Percentiles rank a stretch among this genome's conserved stretches.
phyloP scores from a whole-genome alignment of 352 stramenopile genomes.

The Phytopythium vexans region DNA sequence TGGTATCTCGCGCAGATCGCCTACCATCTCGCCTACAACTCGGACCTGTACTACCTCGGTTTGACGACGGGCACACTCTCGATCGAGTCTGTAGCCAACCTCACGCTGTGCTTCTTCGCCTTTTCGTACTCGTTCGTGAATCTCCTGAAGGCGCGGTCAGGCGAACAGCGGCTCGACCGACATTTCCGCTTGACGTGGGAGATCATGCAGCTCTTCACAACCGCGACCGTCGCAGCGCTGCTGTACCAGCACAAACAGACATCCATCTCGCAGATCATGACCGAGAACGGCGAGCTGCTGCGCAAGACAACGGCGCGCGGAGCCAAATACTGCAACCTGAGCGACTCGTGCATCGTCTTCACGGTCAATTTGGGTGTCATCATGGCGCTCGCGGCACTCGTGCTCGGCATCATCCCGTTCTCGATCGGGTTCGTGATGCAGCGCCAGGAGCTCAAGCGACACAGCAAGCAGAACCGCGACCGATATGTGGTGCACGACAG shows the following conservation, averaged over 20 bases:
- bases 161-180: conserved; percentile 14
- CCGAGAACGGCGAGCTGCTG: conserved; percentile 17
- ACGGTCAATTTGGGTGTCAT: conserved; percentile 19
- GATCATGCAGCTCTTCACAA: conserved; percentile 5
- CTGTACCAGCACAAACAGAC: conserved; percentile 8
- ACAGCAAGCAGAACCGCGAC: background rate
- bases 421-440: conserved; percentile 8
- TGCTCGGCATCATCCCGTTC: conserved; percentile 12
- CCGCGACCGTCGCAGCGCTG: conserved; percentile 3
- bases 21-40: conserved; percentile 24
- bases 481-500: background rate
- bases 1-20: conserved; percentile 19
- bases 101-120: conserved; percentile 13
- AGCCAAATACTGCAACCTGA: conserved; percentile 16
- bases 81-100: conserved; percentile 11
- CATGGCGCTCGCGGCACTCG: conserved; percentile 17
- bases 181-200: conserved; percentile 18
- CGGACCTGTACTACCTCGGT: conserved; percentile 21
- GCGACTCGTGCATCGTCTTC: conserved; percentile 23
- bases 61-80: conserved; percentile 13
- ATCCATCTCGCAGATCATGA: conserved; percentile 11
- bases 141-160: conserved; percentile 13
- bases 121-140: conserved; percentile 17
- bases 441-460: conserved; percentile 2
- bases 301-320: conserved; percentile 11